Conservation (phyloP, 768 basidiomycete genomes). For the Suillus subalutaceus region DNA sequence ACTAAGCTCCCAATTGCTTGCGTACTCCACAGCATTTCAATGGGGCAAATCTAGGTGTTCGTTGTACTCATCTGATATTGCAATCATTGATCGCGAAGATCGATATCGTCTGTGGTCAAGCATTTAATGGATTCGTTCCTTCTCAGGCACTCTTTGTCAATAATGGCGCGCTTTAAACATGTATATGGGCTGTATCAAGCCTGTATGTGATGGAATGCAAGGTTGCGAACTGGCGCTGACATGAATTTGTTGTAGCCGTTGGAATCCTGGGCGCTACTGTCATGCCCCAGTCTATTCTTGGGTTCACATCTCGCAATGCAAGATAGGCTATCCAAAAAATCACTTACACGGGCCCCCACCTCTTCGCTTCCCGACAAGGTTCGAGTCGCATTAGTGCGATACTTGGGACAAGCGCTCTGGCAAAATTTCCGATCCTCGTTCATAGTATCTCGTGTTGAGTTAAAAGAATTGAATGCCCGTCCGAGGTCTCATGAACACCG, state of each 20-base stretch:
- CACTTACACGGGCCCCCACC: conserved; percentile 17
- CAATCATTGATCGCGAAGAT: conserved; percentile 72
- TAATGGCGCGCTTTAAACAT: conserved; percentile 60
- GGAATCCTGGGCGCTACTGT: conserved; percentile 83
- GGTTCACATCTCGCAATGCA: conserved; percentile 86
- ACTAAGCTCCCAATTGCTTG: conserved; percentile 20
- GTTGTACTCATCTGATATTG: conserved; percentile 77
- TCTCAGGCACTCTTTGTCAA: conserved; percentile 61
- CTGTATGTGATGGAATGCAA: conserved; percentile 5
- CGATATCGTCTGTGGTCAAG: conserved; percentile 67
- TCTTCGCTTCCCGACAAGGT: conserved; percentile 1
- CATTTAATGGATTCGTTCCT: conserved; percentile 78
- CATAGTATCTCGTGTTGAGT: conserved; percentile 25
- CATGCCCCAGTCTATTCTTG: conserved; percentile 92
- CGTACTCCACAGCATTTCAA: conserved; percentile 11
- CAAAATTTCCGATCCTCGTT: conserved; percentile 23
- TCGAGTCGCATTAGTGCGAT: background rate
- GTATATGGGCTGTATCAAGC: conserved; percentile 50
- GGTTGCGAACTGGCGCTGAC: conserved; percentile 13
- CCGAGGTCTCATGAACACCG: conserved; percentile 52
- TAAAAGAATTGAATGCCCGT: conserved; percentile 21
- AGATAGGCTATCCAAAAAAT: conserved; percentile 56
- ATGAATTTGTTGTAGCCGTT: conserved; percentile 45
- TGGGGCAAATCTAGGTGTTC: conserved; percentile 47
- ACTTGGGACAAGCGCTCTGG: background rate